Evolutionary conservation across 371 early-diverging fungal genomes (phyloP).

Genomic region (Mortierella sp.): DNA sequence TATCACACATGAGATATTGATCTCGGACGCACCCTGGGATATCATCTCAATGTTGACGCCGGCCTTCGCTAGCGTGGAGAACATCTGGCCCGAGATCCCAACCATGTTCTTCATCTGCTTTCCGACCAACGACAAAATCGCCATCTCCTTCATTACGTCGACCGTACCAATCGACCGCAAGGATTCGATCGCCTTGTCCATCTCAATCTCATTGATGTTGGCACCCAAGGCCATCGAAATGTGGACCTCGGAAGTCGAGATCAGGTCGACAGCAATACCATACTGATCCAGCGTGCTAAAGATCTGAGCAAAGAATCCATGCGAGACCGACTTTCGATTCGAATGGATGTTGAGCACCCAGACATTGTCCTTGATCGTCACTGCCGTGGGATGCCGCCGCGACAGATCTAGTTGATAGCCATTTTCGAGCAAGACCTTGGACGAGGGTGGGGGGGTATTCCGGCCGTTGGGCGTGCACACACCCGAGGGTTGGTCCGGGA

Average conservation of each 20-base stretch:
- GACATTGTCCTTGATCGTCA: constrained; percentile 96
- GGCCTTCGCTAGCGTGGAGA: constrained; percentile 87
- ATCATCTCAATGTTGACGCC: constrained; percentile 98
- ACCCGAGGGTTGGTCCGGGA: constrained; percentile 70
- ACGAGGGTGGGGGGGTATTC: constrained; percentile 70
- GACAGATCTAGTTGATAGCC: constrained; percentile 80
- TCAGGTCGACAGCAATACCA: constrained; percentile 95
- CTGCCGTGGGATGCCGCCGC: constrained; percentile 91
- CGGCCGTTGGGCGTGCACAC: constrained; percentile 57
- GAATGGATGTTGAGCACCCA: constrained; percentile 96
- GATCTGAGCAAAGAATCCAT: constrained; percentile 96
- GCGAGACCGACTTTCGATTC: constrained; percentile 92
- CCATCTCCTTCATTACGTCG: constrained; percentile 84
- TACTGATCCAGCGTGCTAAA: constrained; percentile 90
- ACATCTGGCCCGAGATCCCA: constrained; percentile 95
- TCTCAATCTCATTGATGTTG: constrained; percentile 68
- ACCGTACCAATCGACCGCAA: constrained; percentile 78
- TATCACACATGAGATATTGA: constrained; percentile 98
- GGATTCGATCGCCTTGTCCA: constrained; percentile 77
- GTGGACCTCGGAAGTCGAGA: constrained; percentile 96
- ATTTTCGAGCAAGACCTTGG: constrained; percentile 77
- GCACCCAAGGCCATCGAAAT: constrained; percentile 95
- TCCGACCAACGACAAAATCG: constrained; percentile 97
- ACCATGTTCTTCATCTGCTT: constrained; percentile 96
- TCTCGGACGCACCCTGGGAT: constrained; percentile 96